Evolutionary conservation across 2,329 filamentous ascomycete genomes (phyloP), one percentile per base, ranked within the genome.

Genomic region (Trichoderma koningii): DNA sequence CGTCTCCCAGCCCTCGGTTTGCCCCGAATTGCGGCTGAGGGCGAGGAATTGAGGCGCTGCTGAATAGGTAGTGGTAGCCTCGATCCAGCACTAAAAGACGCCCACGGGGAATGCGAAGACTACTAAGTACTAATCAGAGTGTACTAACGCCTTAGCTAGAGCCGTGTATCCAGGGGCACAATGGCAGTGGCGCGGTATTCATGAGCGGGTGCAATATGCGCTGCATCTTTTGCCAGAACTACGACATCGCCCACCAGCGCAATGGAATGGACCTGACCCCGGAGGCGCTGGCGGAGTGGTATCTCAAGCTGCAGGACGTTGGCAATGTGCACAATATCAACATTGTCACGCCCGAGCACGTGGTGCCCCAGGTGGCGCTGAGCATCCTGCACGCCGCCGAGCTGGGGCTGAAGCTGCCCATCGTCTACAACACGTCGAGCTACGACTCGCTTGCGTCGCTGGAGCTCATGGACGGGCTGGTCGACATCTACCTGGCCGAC

Each of bases 301-400:
- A 89, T 76, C 71, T 95, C 65, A 95, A 95, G 77, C 79, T 96
- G 50, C 91, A 95, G 74, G 82, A 91, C 30, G 83, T 91, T 2
- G 92, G 91, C n/a, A 79, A 83, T 9, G 90, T 92, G n/a, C 91
- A 96, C 79, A 95, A 95, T 74, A 93, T 96, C 81, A 95, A 96
- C 75, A 85, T 94, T 23, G 85, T 96, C 65, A 96, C 91, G 0
- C 91, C 92, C 0, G 92, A 96, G 73, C 92, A 96, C 74, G 90
- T 96, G 19, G 91, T 93, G 4, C 91, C 92, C 0, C 92, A 95
- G 74, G 90, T 95, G 10, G 90, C 86, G 1, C 79, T 95, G 38
- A 89, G 88, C 15, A 91, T 95, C 70, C 80, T 96, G 26, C 83
- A 89, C 67, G 91, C 91, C 0, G 83, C 85, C 53, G 87, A 91